Evolutionary conservation across 441 rosid species (phyloP).

Genomic region (Lepidium campestre): DNA sequence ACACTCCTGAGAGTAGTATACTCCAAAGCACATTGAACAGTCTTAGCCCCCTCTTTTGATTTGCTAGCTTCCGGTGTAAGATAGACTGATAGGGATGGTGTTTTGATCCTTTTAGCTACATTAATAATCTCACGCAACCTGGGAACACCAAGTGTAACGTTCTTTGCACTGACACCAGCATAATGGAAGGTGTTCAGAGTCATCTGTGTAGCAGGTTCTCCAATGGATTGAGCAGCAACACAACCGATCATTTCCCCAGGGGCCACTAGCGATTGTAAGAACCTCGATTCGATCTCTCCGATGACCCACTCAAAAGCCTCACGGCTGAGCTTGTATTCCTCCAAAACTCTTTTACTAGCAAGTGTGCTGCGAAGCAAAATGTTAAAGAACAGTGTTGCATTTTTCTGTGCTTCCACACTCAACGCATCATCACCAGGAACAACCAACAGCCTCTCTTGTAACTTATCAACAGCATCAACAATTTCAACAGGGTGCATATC

Average conservation of each 20-base stretch:
- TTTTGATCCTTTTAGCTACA: slow-evolving; percentile 93
- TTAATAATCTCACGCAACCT: slow-evolving; percentile 95
- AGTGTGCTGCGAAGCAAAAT: slow-evolving; percentile 96
- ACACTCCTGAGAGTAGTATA: slow-evolving; percentile 97
- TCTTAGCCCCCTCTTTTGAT: slow-evolving; percentile 94
- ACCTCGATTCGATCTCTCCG: slow-evolving; percentile 96
- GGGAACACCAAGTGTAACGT: slow-evolving; percentile 98
- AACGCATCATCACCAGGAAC: slow-evolving; percentile 90
- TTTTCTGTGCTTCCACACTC: slow-evolving; percentile 98
- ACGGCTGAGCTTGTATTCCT: slow-evolving; percentile 94
- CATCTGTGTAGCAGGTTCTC: slow-evolving; percentile 99
- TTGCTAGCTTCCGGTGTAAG: slow-evolving; percentile 69
- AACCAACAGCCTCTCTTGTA: slow-evolving; percentile 94
- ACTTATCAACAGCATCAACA: slow-evolving; percentile 95
- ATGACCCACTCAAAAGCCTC: slow-evolving; percentile 99
- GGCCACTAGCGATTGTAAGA: slow-evolving; percentile 87
- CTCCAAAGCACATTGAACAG: slow-evolving; percentile 94
- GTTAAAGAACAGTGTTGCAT: slow-evolving; percentile 92
- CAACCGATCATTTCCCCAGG: slow-evolving; percentile 99
- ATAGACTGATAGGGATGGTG: slow-evolving; percentile 90
- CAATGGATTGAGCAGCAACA: slow-evolving; percentile 99
- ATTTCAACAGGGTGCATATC: slow-evolving; percentile 97
- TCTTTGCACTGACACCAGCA: slow-evolving; percentile 99
- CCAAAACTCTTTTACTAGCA: slow-evolving; percentile 95
- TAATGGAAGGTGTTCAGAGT: slow-evolving; percentile 97